Evolutionary conservation across 495 filamentous ascomycete genomes (phyloP).

Genomic region (Chaetomium fimeti): DNA sequence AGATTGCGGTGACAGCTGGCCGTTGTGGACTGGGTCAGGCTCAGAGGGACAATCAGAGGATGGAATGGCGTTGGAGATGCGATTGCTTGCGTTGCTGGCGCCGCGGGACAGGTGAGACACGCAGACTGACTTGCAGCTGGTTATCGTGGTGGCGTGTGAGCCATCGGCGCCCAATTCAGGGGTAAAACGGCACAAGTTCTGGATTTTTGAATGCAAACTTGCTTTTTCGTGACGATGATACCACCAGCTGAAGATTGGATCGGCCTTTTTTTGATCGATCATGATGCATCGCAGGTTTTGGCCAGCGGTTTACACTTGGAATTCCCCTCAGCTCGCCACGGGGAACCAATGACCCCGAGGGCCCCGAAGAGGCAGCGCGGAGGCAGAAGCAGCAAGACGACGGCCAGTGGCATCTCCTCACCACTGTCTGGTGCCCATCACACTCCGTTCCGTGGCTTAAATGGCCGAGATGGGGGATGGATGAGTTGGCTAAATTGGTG

Average conservation of each 20-base stretch:
- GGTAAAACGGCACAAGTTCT: background rate
- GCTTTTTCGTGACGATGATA: background rate
- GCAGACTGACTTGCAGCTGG: conserved; percentile 11
- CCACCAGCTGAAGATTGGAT: background rate
- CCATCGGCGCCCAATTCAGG: background rate
- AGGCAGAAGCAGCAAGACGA: conserved; percentile 1
- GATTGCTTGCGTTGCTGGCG: background rate
- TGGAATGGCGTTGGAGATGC: conserved; percentile 3
- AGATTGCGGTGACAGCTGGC: background rate
- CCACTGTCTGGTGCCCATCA: no score
- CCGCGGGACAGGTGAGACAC: conserved; percentile 9
- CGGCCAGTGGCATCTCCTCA: no score
- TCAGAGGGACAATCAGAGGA: background rate
- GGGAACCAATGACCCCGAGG: background rate
- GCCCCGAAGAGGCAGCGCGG: conserved; percentile 8
- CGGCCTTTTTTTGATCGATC: background rate
- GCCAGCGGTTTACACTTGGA: background rate
- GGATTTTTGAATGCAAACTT: background rate
- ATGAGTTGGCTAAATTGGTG: conserved; percentile 30
- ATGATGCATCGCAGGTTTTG: background rate
- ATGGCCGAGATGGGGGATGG: conserved; percentile 7
- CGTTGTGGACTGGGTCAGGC: background rate
- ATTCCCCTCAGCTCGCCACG: background rate
- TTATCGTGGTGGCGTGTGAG: conserved; percentile 3
- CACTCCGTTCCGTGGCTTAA: background rate